A percentile compares a stretch with the other conserved stretches of the same genome.
These are phyloP conservation scores for Beauveria varroae DNA, from an alignment of 2,329 filamentous ascomycete species.

Conservation along the genomic window DNA sequence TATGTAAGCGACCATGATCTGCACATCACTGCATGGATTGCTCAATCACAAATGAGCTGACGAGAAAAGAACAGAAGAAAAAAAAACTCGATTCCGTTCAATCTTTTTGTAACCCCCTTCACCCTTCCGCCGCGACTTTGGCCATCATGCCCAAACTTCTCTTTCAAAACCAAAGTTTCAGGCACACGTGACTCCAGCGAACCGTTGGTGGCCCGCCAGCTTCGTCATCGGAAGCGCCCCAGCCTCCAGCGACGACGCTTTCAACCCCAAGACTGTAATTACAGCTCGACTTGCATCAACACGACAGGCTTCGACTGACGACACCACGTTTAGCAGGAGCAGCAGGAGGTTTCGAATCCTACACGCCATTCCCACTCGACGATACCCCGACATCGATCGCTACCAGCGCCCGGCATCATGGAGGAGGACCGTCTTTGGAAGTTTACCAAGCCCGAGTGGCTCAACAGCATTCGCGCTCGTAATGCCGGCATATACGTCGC, in stretches of 20 bases:
- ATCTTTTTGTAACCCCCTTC: too few relatives aligned
- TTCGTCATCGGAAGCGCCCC: constrained; percentile 4
- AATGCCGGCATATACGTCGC: constrained; percentile 56
- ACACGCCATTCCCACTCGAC: background rate
- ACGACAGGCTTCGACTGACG: background rate
- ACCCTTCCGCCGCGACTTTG: background rate
- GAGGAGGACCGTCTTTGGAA: constrained; percentile 61
- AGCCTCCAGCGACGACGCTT: background rate
- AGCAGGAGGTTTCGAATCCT: too few relatives aligned
- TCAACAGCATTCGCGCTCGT: constrained; percentile 56
- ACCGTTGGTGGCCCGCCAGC: background rate
- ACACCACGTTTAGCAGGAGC: background rate
- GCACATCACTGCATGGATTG: too few relatives aligned
- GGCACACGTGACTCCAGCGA: background rate
- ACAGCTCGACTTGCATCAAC: background rate
- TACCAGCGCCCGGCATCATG: background rate
- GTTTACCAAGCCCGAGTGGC: constrained; percentile 59
- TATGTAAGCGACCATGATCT: too few relatives aligned
- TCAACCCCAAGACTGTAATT: background rate
- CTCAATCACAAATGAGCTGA: too few relatives aligned
- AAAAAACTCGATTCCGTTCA: too few relatives aligned
- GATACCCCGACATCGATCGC: background rate
- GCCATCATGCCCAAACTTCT: background rate
- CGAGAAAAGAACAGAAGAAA: too few relatives aligned
- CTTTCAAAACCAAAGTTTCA: background rate